These are phyloP conservation scores for Tricholomella constricta DNA, from an alignment of 768 basidiomycete genomes.

Conservation along the genomic window DNA sequence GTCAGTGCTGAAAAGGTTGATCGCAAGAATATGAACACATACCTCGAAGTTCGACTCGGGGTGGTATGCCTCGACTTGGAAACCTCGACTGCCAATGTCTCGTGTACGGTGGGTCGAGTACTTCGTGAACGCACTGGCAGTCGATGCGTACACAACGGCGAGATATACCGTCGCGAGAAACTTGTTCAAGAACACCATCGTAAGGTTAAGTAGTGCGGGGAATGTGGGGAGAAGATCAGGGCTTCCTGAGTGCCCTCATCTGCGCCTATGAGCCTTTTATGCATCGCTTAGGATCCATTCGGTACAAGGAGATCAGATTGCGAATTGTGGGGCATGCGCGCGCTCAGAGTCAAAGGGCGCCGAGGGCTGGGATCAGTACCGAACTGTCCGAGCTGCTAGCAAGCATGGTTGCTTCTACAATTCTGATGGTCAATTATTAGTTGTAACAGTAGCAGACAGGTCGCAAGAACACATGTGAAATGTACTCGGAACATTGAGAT, in stretches of 20 bases:
- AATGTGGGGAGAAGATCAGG: not conserved
- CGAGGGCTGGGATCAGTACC: not conserved
- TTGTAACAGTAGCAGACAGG: not conserved
- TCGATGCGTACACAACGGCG: slow-evolving; percentile 27
- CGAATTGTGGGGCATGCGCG: not conserved
- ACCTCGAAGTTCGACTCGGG: slow-evolving; percentile 7
- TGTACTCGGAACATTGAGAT: not conserved
- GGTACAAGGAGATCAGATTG: not conserved
- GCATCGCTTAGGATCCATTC: not conserved
- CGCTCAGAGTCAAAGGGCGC: not conserved
- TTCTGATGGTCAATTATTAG: slow-evolving; percentile 6
- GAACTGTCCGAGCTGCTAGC: not conserved
- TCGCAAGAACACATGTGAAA: not conserved
- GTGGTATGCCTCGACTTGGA: slow-evolving; percentile 26
- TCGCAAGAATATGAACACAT: not conserved
- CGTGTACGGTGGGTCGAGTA: slow-evolving; percentile 27
- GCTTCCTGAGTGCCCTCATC: not conserved
- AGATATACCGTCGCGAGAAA: slow-evolving; percentile 30
- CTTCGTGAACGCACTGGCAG: slow-evolving; percentile 9
- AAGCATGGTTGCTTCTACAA: not conserved
- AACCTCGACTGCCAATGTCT: slow-evolving; percentile 22
- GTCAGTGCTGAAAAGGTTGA: not conserved
- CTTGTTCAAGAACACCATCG: slow-evolving; percentile 30
- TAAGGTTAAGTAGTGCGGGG: not conserved
- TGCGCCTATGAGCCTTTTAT: not conserved